phyloP scores from a whole-genome alignment of 768 basidiomycete species.

The Jaapia argillacea region DNA sequence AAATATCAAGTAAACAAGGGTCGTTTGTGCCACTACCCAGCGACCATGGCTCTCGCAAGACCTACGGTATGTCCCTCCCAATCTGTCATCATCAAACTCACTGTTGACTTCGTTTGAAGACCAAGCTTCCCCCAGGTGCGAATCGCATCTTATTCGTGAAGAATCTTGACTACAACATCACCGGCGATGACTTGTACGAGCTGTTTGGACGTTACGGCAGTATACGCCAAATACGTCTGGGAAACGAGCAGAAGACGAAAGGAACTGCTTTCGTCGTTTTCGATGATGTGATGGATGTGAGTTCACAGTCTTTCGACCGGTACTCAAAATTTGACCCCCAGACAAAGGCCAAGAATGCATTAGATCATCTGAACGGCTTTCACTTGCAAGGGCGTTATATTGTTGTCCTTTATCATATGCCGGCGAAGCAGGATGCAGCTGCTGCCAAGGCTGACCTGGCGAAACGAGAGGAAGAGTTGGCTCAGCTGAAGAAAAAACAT shows the following conservation, averaged over 20 bases:
- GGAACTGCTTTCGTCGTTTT: conserved; percentile 97
- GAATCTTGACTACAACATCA: conserved; percentile 88
- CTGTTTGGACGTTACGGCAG: conserved; percentile 96
- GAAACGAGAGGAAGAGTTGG: conserved; percentile 83
- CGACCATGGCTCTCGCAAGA: conserved; percentile 67
- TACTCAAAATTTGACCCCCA: conserved; percentile 7
- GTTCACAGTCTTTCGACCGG: conserved; percentile 14
- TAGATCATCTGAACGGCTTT: conserved; percentile 96
- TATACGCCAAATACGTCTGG: conserved; percentile 91
- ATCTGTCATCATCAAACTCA: background rate
- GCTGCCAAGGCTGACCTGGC: conserved; percentile 90
- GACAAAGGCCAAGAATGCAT: conserved; percentile 84
- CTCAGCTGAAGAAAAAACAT: conserved; percentile 78
- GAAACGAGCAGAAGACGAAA: conserved; percentile 84
- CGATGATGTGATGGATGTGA: conserved; percentile 92
- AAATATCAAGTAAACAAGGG: background rate
- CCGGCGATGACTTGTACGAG: conserved; percentile 92
- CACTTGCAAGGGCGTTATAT: conserved; percentile 98
- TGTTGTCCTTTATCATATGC: conserved; percentile 96
- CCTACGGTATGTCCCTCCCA: conserved; percentile 38
- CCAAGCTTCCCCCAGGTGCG: conserved; percentile 85
- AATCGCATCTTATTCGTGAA: conserved; percentile 91
- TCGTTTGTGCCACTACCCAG: no score
- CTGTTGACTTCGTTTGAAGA: conserved; percentile 25
- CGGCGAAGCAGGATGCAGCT: conserved; percentile 91